A percentile compares a stretch with the other conserved stretches of the same genome.
Evolutionary conservation across 1,284 basidiomycete genomes (phyloP).

Genomic region (Pseudozyma pruni): DNA sequence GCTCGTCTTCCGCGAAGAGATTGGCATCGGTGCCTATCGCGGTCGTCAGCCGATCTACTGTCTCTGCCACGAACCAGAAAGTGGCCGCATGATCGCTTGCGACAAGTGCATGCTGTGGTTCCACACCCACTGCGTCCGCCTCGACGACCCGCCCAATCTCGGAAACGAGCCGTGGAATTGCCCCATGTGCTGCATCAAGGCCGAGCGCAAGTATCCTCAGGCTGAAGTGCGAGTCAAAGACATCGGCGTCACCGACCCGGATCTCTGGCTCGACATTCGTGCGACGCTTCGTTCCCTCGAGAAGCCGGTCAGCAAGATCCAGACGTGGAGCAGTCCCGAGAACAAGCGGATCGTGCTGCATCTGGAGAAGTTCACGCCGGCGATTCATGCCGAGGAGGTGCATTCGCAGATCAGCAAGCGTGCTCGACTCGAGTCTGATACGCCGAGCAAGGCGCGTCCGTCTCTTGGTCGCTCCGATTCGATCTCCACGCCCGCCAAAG

Average conservation of each 20-base stretch:
- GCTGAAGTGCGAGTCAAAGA: constrained; percentile 65
- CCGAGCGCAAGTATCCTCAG: constrained; percentile 61
- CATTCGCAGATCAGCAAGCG: constrained; percentile 41
- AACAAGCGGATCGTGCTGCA: constrained; percentile 61
- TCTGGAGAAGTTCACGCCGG: constrained; percentile 62
- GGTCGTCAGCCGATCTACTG: constrained; percentile 60
- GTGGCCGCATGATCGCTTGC: constrained; percentile 65
- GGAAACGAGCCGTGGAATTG: constrained; percentile 62
- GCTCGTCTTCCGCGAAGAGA: constrained; percentile 65
- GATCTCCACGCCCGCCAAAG: constrained; percentile 29
- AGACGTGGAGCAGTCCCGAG: constrained; percentile 53
- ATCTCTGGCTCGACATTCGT: constrained; percentile 63
- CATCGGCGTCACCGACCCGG: constrained; percentile 48
- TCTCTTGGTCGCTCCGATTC: constrained; percentile 32
- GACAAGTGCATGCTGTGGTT: constrained; percentile 67
- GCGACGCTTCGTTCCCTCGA: constrained; percentile 61
- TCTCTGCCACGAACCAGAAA: constrained; percentile 61
- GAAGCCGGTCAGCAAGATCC: constrained; percentile 58
- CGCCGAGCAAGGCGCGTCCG: constrained; percentile 30
- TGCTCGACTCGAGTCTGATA: constrained; percentile 37
- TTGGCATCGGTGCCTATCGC: constrained; percentile 41
- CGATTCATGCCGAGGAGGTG: constrained; percentile 52
- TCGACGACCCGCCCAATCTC: constrained; percentile 52
- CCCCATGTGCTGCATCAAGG: constrained; percentile 67
- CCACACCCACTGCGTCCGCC: constrained; percentile 63